Evolutionary conservation across 176 grass and related monocot genomes (phyloP), one percentile per base, ranked within the genome.

Genomic region (Thinopyrum elongatum): DNA sequence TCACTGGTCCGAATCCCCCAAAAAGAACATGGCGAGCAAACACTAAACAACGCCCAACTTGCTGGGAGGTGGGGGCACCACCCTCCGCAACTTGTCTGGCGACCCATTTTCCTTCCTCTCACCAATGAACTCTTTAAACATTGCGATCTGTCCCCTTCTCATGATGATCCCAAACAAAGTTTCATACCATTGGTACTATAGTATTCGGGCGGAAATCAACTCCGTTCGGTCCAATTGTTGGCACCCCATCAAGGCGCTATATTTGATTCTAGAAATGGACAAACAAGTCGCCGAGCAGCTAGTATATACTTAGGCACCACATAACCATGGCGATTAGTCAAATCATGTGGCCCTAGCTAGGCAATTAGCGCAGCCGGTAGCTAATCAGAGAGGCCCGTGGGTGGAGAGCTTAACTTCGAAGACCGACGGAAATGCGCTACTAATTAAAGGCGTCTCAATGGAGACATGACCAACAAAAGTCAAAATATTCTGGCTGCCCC

Each of bases 261-360:
- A 31, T 31, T 66, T 10, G 4, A 39, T 15, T 22, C 42, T 68
- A 29, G 17, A 87, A 83, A 80, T 25, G 60, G 41, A 76, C 28
- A 35, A 51, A 34, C 67, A 49, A n/a, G 80, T 83, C 74, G 4
- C 17, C 53, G 8, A 4, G 58, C 36, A 57, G 19, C 6, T 1
- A 14, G 30, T 47, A 70, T 47, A 70, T 44, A 12, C 10, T 10
- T 64, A 38, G 38, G 55, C 1, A 25, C 33, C 10, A 58, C 53
- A 44, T 44, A 58, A 58, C 65, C 51, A 16, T 36, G 66, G 65
- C 16, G 70, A 84, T 84, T 88, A 85, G 85, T 91, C 85, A 88
- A 87, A 84, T 77, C 76, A 21, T 81, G 76, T 51, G 70, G 81
- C 70, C 15, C 41, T 84, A 70, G 69, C 65, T 76, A 76, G 60